Conservation (phyloP, 2,329 filamentous ascomycete genomes). For the Cyphellophora europaea region DNA sequence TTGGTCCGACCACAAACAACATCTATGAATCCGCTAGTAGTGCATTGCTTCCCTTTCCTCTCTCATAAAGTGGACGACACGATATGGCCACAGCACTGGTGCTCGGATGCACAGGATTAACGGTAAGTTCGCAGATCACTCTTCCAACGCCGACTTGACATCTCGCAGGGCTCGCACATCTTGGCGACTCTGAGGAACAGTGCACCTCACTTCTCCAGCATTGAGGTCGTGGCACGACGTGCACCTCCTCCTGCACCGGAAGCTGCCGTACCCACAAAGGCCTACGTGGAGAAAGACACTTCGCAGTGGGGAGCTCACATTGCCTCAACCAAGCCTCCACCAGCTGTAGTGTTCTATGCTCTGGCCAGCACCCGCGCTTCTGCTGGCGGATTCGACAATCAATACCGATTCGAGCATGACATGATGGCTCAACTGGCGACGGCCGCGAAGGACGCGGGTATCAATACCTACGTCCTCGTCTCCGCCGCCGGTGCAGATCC, state of each 20-base stretch:
- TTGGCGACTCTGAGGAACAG: slow-evolving; percentile 42
- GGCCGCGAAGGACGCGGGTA: slow-evolving; percentile 63
- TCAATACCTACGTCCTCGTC: slow-evolving; percentile 68
- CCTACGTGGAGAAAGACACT: slow-evolving; percentile 58
- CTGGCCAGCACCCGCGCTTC: slow-evolving; percentile 70
- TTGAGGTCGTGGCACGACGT: slow-evolving; percentile 38
- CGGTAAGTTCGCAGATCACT: too few species aligned
- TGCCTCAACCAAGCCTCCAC: slow-evolving; percentile 43
- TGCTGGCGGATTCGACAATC: slow-evolving; percentile 67
- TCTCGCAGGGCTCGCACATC: slow-evolving; percentile 60
- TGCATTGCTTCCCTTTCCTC: too few species aligned
- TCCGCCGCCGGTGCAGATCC: slow-evolving; percentile 46
- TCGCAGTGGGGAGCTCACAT: slow-evolving; percentile 59
- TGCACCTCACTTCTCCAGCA: slow-evolving; percentile 27
- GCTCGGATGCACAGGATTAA: too few species aligned
- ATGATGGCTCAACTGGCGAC: slow-evolving; percentile 71
- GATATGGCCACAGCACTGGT: too few species aligned
- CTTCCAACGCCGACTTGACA: too few species aligned
- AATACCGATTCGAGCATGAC: slow-evolving; percentile 83
- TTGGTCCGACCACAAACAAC: too few species aligned
- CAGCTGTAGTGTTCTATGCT: slow-evolving; percentile 62
- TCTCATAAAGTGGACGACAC: too few species aligned
- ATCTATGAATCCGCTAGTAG: too few species aligned
- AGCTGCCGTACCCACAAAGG: slow-evolving; percentile 41
- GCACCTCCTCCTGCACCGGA: slow-evolving; percentile 37